Evolutionary conservation across 1,139 yeast species (phyloP).

Genomic region (Yamadazyma diospyri): DNA sequence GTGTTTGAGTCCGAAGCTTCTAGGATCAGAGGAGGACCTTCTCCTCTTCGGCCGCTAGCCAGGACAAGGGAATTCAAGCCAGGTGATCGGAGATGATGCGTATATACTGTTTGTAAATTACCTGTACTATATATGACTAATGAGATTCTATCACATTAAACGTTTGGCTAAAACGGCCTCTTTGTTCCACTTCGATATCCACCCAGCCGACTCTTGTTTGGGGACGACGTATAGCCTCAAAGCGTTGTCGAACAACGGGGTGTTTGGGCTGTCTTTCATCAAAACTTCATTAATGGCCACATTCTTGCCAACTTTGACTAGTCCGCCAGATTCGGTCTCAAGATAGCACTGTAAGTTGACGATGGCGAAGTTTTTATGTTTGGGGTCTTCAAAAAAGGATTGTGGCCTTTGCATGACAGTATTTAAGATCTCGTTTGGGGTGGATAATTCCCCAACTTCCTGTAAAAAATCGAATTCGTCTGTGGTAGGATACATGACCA

Average conservation of each 20-base stretch:
- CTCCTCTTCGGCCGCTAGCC: slow-evolving; percentile 51
- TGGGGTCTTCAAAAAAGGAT: slow-evolving; percentile 67
- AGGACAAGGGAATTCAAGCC: neutral
- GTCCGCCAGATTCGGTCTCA: slow-evolving; percentile 82
- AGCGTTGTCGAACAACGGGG: slow-evolving; percentile 77
- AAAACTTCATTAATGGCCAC: slow-evolving; percentile 63
- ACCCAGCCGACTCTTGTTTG: slow-evolving; percentile 55
- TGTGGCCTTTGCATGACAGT: slow-evolving; percentile 61
- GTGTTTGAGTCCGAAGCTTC: slow-evolving; percentile 55
- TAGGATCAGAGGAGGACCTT: slow-evolving; percentile 52
- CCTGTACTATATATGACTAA: slow-evolving; percentile 7
- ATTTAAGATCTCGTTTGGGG: slow-evolving; percentile 57
- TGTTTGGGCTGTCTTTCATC: slow-evolving; percentile 57
- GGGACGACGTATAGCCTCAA: slow-evolving; percentile 80
- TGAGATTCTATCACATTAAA: slow-evolving; percentile 3
- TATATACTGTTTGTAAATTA: too few species aligned
- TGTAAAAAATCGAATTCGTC: slow-evolving; percentile 83
- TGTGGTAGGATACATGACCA: slow-evolving; percentile 77
- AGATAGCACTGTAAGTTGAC: slow-evolving; percentile 68
- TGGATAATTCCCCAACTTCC: slow-evolving; percentile 65
- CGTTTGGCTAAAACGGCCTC: slow-evolving; percentile 51
- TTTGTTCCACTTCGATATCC: slow-evolving; percentile 71
- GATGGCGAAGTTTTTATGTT: slow-evolving; percentile 55
- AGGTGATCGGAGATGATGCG: too few species aligned
- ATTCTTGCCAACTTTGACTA: slow-evolving; percentile 81